Conservation (phyloP, 257 asterid species). For the Pogostemon cablin region DNA sequence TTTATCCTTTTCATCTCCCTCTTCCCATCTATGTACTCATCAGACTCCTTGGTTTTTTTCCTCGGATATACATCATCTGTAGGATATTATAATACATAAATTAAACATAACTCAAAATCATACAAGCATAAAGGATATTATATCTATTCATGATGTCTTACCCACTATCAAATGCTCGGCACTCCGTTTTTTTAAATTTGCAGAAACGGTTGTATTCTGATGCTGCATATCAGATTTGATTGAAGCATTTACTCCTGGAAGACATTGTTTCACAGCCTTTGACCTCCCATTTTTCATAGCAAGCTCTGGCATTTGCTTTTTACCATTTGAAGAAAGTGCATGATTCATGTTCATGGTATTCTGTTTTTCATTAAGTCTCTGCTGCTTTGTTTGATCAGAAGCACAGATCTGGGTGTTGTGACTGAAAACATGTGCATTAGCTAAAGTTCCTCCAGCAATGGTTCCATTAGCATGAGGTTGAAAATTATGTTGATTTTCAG, state of each 20-base stretch:
- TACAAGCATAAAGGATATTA: conserved; percentile 31
- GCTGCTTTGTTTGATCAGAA: conserved; percentile 54
- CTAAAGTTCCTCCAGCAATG: conserved; percentile 46
- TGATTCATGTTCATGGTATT: conserved; percentile 36
- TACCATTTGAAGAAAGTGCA: conserved; percentile 31
- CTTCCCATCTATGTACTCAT: conserved; percentile 45
- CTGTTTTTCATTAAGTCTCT: conserved; percentile 50
- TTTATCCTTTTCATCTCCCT: conserved; percentile 45
- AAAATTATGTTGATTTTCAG: conserved; percentile 46
- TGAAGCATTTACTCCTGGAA: conserved; percentile 41
- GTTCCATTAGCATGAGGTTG: conserved; percentile 48
- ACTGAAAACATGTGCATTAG: conserved; percentile 36
- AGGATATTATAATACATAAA: conserved; percentile 37
- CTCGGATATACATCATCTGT: conserved; percentile 64
- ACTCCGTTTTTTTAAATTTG: conserved; percentile 49
- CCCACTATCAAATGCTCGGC: conserved; percentile 58
- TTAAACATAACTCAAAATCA: conserved; percentile 32
- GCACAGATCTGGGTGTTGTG: conserved; percentile 38
- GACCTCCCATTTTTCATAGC: conserved; percentile 45
- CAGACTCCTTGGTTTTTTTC: conserved; percentile 56
- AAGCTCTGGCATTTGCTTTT: conserved; percentile 44
- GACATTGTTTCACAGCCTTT: conserved; percentile 53
- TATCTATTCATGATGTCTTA: conserved; percentile 37
- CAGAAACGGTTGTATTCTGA: conserved; percentile 37
- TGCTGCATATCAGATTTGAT: conserved; percentile 42